Percentiles rank a stretch among this genome's conserved stretches.
Conservation (phyloP, 192 early-diverging fungal genomes). For the Dissophora ornata region DNA sequence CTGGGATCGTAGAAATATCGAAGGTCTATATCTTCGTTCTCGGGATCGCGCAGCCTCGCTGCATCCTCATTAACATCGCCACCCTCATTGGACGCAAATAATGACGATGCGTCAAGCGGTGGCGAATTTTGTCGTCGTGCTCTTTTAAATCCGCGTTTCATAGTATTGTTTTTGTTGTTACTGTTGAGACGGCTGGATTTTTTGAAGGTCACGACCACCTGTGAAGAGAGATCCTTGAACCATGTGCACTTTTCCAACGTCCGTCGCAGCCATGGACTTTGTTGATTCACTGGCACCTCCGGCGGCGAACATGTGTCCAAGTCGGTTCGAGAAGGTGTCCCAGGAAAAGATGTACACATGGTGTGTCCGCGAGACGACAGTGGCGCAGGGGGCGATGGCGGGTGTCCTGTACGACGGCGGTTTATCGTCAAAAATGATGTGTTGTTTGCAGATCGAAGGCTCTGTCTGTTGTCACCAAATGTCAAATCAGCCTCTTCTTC, state of each 20-base stretch:
- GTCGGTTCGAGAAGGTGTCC: no score
- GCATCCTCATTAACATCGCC: neutral
- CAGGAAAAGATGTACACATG: no score
- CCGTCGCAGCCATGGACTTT: neutral
- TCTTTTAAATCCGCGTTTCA: neutral
- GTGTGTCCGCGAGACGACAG: no score
- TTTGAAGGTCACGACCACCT: neutral
- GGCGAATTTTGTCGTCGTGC: no score
- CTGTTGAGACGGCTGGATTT: neutral
- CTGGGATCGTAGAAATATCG: constrained; percentile 24
- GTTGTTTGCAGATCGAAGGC: no score
- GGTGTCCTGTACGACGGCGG: no score
- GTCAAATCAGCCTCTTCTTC: no score
- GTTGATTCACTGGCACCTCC: neutral
- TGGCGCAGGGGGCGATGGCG: no score
- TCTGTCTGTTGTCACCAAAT: no score
- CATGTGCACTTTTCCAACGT: neutral
- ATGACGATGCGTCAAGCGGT: no score
- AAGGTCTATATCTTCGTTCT: constrained; percentile 23
- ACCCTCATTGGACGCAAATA: no score
- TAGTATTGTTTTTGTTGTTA: neutral
- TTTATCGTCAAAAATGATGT: no score
- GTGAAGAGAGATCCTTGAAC: neutral
- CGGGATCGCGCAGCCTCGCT: neutral
- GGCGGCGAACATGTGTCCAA: neutral